Evolutionary conservation across 2,329 filamentous ascomycete species (phyloP).

Genomic region (Phyllosticta capitalensis): DNA sequence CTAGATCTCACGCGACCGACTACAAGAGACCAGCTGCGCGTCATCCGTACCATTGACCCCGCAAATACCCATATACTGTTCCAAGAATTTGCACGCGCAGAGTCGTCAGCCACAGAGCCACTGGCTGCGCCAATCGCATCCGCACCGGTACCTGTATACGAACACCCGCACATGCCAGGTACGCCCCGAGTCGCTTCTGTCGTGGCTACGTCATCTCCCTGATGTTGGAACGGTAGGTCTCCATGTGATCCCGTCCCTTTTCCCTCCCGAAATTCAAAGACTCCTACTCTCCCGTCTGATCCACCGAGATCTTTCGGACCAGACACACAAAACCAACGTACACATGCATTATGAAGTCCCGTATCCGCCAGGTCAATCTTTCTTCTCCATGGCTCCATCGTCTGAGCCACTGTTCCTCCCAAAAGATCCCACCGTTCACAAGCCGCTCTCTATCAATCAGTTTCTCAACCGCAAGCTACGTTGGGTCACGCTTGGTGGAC

Average conservation of each 20-base stretch:
- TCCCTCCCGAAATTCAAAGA: slow-evolving; percentile 61
- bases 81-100: neutral
- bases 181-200: slow-evolving; percentile 11
- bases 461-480: slow-evolving; percentile 73
- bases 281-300: slow-evolving; percentile 63
- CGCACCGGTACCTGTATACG: slow-evolving; percentile 39
- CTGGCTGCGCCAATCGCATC: slow-evolving; percentile 1
- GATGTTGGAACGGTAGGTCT: slow-evolving; percentile 49
- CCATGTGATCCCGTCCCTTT: slow-evolving; percentile 62
- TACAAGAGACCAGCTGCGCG: slow-evolving; percentile 33
- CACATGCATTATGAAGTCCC: slow-evolving; percentile 68
- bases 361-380: slow-evolving; percentile 44
- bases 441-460: slow-evolving; percentile 57
- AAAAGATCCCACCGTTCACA: slow-evolving; percentile 65
- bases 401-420: slow-evolving; percentile 35
- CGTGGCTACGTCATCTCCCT: neutral
- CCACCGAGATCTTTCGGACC: slow-evolving; percentile 65
- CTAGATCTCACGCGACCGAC: slow-evolving; percentile 25
- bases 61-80: neutral
- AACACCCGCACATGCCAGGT: slow-evolving; percentile 62
- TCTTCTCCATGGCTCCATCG: slow-evolving; percentile 36
- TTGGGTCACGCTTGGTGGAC: slow-evolving; percentile 89
- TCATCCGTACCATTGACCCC: neutral
- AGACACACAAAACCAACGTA: slow-evolving; percentile 77
- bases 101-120: slow-evolving; percentile 13